A percentile compares a stretch with the other conserved stretches of the same genome.
Conservation (phyloP, 2,329 filamentous ascomycete genomes). For the Colletotrichum noveboracense region DNA sequence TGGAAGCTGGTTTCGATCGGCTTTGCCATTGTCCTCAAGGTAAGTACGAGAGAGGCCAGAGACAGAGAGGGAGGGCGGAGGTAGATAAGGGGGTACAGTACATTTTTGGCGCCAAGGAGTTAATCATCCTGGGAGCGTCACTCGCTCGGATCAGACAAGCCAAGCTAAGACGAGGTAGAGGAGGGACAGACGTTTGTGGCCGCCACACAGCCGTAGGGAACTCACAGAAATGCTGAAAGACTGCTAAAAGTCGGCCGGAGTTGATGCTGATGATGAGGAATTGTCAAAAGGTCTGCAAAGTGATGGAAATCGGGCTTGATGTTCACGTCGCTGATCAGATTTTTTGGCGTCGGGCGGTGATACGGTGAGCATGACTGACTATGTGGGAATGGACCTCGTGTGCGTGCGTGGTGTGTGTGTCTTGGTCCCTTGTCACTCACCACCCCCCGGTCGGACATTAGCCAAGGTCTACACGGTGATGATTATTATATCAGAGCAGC, state of each 20-base stretch:
- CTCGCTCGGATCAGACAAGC: conserved; percentile 17
- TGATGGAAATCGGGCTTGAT: background rate
- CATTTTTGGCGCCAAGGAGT: conserved; percentile 12
- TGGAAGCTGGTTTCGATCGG: background rate
- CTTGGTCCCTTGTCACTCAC: conserved; percentile 1
- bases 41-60: background rate
- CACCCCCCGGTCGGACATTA: conserved; percentile 8
- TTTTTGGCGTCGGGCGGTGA: background rate
- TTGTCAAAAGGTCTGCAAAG: background rate
- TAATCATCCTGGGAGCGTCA: conserved; percentile 17
- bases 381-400: background rate
- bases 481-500: conserved; percentile 12
- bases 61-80: background rate
- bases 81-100: conserved; percentile 13
- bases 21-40: background rate
- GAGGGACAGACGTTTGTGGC: background rate
- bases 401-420: background rate
- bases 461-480: background rate
- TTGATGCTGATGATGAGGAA: conserved; percentile 1
- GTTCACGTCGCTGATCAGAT: background rate
- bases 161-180: conserved; percentile 5
- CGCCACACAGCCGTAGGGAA: background rate
- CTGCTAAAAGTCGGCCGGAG: background rate
- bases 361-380: conserved; percentile 6
- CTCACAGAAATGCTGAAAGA: background rate